phyloP scores from a whole-genome alignment of 176 grass and related monocot species.

The Typha latifolia region DNA sequence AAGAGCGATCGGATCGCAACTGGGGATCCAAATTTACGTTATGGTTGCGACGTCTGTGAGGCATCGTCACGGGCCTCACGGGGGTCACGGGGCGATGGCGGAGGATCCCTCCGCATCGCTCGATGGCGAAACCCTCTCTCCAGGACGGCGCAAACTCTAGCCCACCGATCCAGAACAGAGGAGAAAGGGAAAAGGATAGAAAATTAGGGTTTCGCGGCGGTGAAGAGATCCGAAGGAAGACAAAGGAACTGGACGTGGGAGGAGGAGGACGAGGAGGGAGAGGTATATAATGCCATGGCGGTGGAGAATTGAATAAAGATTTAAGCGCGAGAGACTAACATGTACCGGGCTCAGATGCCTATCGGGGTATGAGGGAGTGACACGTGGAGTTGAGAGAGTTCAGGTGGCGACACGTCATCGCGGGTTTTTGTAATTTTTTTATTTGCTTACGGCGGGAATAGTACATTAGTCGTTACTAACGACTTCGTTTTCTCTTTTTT shows the following conservation, averaged over 20 bases:
- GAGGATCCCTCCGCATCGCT: neutral
- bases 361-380: neutral
- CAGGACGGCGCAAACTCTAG: neutral
- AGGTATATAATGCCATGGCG: neutral
- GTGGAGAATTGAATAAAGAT: neutral
- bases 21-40: neutral
- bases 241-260: too few species aligned
- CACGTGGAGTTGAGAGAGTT: neutral
- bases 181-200: neutral
- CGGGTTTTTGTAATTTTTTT: too few species aligned
- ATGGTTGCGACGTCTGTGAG: neutral
- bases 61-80: constrained; percentile 22
- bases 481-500: too few species aligned
- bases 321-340: neutral
- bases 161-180: neutral
- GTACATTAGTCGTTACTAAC: too few species aligned
- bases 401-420: neutral
- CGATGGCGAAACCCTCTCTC: neutral
- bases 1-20: neutral
- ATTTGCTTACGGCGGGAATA: too few species aligned
- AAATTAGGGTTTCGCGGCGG: neutral
- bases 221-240: neutral
- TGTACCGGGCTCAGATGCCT: neutral
- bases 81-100: constrained; percentile 3
- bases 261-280: neutral